A percentile compares a stretch with the other conserved stretches of the same genome.
Conservation (phyloP, 1,284 basidiomycete species). For the Lignosus rhinocerotis region DNA sequence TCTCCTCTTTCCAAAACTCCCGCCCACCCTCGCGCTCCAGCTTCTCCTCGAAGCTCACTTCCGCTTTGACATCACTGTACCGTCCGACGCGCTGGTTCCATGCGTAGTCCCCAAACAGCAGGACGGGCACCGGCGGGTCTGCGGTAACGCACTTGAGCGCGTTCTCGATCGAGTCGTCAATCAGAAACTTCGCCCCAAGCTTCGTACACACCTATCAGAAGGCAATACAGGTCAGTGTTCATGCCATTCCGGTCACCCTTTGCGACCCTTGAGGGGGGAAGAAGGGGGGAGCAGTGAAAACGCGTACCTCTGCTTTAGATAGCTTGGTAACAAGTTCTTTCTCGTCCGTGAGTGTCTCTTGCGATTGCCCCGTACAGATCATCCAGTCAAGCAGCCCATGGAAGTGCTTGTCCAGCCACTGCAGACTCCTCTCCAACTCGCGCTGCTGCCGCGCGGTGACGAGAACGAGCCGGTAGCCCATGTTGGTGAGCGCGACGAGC, state of each 20-base stretch:
- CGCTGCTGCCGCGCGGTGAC: constrained; percentile 71
- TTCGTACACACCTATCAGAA: constrained; percentile 57
- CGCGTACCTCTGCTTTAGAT: constrained; percentile 65
- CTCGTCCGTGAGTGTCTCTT: constrained; percentile 46
- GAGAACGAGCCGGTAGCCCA: constrained; percentile 71
- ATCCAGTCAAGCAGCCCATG: constrained; percentile 70
- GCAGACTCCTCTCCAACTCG: constrained; percentile 60
- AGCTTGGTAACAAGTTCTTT: constrained; percentile 58
- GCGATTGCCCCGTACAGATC: constrained; percentile 78
- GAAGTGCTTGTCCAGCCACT: constrained; percentile 68
- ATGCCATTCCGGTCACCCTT: background rate
- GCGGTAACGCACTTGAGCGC: constrained; percentile 56
- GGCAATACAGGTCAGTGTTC: background rate
- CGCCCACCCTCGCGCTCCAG: constrained; percentile 47
- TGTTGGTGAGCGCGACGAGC: constrained; percentile 50
- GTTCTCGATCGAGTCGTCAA: constrained; percentile 83
- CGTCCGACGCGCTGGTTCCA: constrained; percentile 66
- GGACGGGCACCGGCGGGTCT: constrained; percentile 48
- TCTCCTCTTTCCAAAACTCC: constrained; percentile 62
- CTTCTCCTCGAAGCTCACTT: constrained; percentile 60
- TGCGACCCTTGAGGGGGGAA: too few species aligned
- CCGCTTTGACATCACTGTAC: constrained; percentile 47
- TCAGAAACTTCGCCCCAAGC: constrained; percentile 62
- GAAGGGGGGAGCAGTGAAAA: background rate
- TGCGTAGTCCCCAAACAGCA: constrained; percentile 76